phyloP scores from a whole-genome alignment of 768 basidiomycete species.

The Amanita subjunquillea region DNA sequence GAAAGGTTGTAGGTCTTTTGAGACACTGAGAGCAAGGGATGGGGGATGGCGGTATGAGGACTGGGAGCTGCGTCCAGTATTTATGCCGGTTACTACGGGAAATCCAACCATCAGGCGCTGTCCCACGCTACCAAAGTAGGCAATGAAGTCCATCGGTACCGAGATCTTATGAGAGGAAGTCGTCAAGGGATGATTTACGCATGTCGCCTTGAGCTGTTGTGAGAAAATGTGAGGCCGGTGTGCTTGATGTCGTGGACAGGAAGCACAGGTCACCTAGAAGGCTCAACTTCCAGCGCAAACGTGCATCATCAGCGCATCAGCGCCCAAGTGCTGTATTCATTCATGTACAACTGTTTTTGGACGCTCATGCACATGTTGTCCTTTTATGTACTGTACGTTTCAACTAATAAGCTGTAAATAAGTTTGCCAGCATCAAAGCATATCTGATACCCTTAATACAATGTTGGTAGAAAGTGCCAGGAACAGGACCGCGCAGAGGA shows the following conservation, averaged over 20 bases:
- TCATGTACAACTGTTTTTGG: background rate
- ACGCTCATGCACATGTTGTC: background rate
- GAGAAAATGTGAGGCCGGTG: background rate
- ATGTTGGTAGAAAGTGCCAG: conserved; percentile 68
- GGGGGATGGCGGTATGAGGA: background rate
- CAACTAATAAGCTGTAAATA: background rate
- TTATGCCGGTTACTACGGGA: conserved; percentile 5
- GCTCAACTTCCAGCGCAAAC: background rate
- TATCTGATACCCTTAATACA: conserved; percentile 52
- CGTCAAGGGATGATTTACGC: background rate
- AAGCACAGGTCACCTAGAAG: background rate
- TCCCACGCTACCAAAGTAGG: background rate
- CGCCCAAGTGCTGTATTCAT: background rate
- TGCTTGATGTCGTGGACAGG: background rate
- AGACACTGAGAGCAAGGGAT: background rate
- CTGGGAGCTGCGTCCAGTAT: background rate
- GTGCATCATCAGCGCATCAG: background rate
- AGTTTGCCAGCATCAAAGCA: conserved; percentile 16
- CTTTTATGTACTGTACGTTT: background rate
- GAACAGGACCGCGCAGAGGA: conserved; percentile 61
- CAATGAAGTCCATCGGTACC: background rate
- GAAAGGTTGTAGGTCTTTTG: background rate
- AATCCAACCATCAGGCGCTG: background rate
- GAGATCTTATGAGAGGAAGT: background rate
- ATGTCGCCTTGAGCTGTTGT: background rate